phyloP scores from a whole-genome alignment of 129 eudicot genomes.

The Helianthus tuberosus region DNA sequence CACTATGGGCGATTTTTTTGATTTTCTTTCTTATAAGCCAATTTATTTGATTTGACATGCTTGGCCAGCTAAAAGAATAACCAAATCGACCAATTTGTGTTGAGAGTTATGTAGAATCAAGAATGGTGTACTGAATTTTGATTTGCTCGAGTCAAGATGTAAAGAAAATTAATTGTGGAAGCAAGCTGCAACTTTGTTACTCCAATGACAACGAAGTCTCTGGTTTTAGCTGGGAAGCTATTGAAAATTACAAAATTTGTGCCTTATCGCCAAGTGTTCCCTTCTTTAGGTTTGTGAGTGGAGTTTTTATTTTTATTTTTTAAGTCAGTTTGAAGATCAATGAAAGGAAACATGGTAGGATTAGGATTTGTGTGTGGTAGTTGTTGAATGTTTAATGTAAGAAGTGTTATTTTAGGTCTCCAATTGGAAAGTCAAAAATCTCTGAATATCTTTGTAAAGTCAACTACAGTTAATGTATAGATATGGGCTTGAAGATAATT shows the following conservation, averaged over 20 bases:
- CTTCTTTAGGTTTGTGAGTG: constrained; percentile 13
- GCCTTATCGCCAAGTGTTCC: constrained; percentile 11
- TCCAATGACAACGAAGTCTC: constrained; percentile 46
- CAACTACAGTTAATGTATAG: too few species aligned
- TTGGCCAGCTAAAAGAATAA: not conserved
- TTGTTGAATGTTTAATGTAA: too few species aligned
- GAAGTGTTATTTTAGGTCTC: too few species aligned
- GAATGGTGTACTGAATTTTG: constrained; percentile 41
- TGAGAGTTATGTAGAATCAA: constrained; percentile 82
- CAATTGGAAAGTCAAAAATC: too few species aligned
- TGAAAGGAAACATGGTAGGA: not conserved
- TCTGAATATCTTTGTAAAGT: too few species aligned
- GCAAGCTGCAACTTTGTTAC: constrained; percentile 47
- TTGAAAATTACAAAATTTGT: constrained; percentile 20
- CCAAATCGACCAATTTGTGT: not conserved
- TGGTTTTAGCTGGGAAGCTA: constrained; percentile 50
- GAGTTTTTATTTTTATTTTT: constrained; percentile 13
- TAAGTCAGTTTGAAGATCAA: too few species aligned
- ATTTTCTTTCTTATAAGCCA: too few species aligned
- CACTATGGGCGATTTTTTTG: too few species aligned
- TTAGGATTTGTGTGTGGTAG: constrained; percentile 25
- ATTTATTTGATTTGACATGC: too few species aligned
- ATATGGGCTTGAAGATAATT: too few species aligned
- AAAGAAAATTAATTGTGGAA: constrained; percentile 73
- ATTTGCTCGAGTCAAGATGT: constrained; percentile 80